Percentiles rank a stretch among this genome's conserved stretches.
These are phyloP conservation scores for Penicillium macrosclerotiorum DNA, from an alignment of 495 filamentous ascomycete species.

Conservation along the genomic window DNA sequence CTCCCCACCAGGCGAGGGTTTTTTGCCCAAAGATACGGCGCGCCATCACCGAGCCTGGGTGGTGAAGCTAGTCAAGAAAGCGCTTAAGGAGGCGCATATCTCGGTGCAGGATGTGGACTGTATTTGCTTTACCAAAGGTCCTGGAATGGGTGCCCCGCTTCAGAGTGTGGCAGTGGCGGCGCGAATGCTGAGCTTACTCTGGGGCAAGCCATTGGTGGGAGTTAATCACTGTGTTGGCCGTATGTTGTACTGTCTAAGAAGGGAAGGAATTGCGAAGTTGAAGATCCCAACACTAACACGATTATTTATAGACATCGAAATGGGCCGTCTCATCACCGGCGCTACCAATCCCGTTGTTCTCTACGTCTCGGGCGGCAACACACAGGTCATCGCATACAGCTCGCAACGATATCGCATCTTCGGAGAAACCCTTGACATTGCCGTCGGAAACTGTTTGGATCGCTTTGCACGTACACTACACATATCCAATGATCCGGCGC, in stretches of 20 bases:
- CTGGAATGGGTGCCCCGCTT: slow-evolving; percentile 96
- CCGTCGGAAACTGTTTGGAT: slow-evolving; percentile 96
- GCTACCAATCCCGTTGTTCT: slow-evolving; percentile 91
- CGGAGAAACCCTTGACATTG: slow-evolving; percentile 95
- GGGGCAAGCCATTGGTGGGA: slow-evolving; percentile 81
- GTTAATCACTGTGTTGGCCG: slow-evolving; percentile 98
- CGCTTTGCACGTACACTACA: slow-evolving; percentile 86
- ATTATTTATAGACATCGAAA: slow-evolving; percentile 71
- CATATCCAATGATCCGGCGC: slow-evolving; percentile 93
- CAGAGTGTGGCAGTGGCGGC: slow-evolving; percentile 84
- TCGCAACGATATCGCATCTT: slow-evolving; percentile 94
- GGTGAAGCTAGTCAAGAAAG: slow-evolving; percentile 71
- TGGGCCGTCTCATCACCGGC: slow-evolving; percentile 92
- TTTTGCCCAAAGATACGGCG: slow-evolving; percentile 94
- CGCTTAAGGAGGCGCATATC: slow-evolving; percentile 66
- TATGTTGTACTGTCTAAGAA: slow-evolving; percentile 37
- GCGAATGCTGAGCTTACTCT: slow-evolving; percentile 76
- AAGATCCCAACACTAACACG: neutral
- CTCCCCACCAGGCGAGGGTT: slow-evolving; percentile 89
- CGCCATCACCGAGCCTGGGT: slow-evolving; percentile 87
- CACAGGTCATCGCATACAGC: slow-evolving; percentile 96
- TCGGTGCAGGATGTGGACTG: slow-evolving; percentile 69
- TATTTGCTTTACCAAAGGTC: slow-evolving; percentile 93
- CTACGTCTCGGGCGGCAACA: slow-evolving; percentile 96
- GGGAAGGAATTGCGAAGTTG: neutral